Percentiles rank a stretch among this genome's conserved stretches.
phyloP scores from a whole-genome alignment of 148 eudicot species.

The Rhododendron henanense region DNA sequence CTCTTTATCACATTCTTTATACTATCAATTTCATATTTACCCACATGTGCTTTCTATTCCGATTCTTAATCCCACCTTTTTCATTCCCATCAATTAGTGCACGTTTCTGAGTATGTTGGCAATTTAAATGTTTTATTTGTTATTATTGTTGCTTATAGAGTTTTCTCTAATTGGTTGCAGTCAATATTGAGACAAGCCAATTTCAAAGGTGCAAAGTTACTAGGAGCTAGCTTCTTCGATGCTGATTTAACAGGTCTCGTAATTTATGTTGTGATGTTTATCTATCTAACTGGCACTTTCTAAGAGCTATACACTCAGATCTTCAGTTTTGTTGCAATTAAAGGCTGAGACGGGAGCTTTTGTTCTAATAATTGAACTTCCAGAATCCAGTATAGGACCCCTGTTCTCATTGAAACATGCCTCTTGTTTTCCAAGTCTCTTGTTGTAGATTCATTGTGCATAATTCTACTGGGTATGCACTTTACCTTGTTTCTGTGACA shows the following conservation, averaged over 20 bases:
- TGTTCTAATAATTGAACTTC: neutral
- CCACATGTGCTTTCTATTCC: neutral
- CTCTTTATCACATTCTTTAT: neutral
- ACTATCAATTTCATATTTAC: neutral
- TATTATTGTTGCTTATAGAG: neutral
- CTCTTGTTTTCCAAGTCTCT: neutral
- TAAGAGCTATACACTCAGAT: neutral
- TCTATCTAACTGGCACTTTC: neutral
- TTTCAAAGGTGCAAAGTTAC: conserved; percentile 78
- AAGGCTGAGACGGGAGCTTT: neutral
- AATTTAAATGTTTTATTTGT: neutral
- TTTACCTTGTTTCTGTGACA: neutral
- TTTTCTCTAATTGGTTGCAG: conserved; percentile 28
- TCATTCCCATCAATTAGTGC: neutral
- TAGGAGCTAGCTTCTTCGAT: conserved; percentile 99
- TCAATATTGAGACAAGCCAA: conserved; percentile 91
- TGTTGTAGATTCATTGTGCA: neutral
- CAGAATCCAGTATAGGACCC: neutral
- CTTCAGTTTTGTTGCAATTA: neutral
- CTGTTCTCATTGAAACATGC: neutral
- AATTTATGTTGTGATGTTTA: neutral
- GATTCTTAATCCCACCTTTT: neutral
- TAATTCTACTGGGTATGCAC: neutral
- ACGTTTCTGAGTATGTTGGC: neutral
- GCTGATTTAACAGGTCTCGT: conserved; percentile 87